These are phyloP conservation scores for Hymenoscyphus occultus DNA, from an alignment of 2,329 filamentous ascomycete genomes.

Conservation along the genomic window DNA sequence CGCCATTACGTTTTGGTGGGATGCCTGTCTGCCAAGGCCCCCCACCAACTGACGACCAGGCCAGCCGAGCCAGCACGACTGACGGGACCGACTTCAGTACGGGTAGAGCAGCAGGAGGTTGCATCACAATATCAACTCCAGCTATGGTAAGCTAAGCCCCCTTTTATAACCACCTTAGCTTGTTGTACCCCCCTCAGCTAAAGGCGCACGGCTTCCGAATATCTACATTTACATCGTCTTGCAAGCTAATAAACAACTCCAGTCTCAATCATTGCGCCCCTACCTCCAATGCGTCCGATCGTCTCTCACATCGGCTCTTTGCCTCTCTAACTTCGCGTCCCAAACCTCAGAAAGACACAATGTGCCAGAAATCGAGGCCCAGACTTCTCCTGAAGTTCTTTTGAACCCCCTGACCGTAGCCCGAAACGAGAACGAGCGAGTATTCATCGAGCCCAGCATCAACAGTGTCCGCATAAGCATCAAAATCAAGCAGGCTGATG, in stretches of 20 bases:
- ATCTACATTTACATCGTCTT: background rate
- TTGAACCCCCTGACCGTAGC: conserved; percentile 87
- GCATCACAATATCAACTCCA: conserved; percentile 13
- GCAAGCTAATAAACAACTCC: conserved; percentile 10
- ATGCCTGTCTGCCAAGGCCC: conserved; percentile 18
- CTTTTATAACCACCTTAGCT: background rate
- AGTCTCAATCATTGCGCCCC: conserved; percentile 95
- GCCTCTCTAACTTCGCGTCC: conserved; percentile 94
- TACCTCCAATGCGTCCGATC: conserved; percentile 96
- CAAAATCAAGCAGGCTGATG: conserved; percentile 98
- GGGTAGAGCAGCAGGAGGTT: conserved; percentile 16
- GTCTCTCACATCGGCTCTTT: conserved; percentile 89
- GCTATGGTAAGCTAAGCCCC: conserved; percentile 22
- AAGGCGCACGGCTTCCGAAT: background rate
- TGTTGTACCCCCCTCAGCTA: background rate
- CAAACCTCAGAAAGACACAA: conserved; percentile 97
- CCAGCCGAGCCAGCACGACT: conserved; percentile 2
- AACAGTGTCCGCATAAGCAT: conserved; percentile 98
- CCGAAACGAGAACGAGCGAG: conserved; percentile 94
- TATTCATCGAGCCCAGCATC: conserved; percentile 92
- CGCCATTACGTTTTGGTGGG: conserved; percentile 15
- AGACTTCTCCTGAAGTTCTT: conserved; percentile 87
- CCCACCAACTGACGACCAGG: conserved; percentile 27
- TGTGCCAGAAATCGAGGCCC: conserved; percentile 94
- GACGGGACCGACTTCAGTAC: conserved; percentile 8